Evolutionary conservation across 352 stramenopile species (phyloP), one percentile per base, ranked within the genome.

Genomic region (Pythium sp.): DNA sequence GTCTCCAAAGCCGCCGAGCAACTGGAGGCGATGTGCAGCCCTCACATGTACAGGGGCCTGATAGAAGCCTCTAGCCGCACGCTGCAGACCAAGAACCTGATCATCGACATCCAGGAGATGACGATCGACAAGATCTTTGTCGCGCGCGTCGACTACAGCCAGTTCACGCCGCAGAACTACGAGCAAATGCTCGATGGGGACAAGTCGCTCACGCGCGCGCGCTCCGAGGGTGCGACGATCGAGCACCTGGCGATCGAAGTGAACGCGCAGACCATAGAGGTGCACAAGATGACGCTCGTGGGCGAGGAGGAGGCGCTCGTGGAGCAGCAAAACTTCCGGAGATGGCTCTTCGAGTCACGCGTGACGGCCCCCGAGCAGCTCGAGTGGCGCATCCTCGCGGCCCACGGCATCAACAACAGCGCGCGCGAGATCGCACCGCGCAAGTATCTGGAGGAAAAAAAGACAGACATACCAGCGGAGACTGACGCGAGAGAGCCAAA

Each of bases 371-470:
- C 22, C 11, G 69, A 79, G 14, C 66, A 83, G 47, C 49, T 83
- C 24, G 76, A 79, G 60, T 83, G 76, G 76, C 70, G 66, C 24
- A 75, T 83, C 58, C 46, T 83, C 47, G 64, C 71, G 18, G 75
- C 58, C 0, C 41, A 72, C 32, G 75, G 54, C 43, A 62, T 49
- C 5, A 82, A 78, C 55, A 78, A 79, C 49, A 59, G 67, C 24
- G 74, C 72, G 5, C 73, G 68, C 28, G 61, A 80, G 55, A 62
- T 82, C 38, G 72, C 68, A 18, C 67, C 56, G 30, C 56, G 56
- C n/a, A 54, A 92, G 91, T 24, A 95, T 82, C 70, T 86, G 2
- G 7, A 61, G n/a, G 18, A 28, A 7, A 18, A 43, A 30, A 43
- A 46, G 5, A 34, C 24, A 12, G 55, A 15, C 3, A 4, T n/a